These are phyloP conservation scores for Pythium guiyangense DNA, from an alignment of 352 stramenopile genomes.

Conservation along the genomic window DNA sequence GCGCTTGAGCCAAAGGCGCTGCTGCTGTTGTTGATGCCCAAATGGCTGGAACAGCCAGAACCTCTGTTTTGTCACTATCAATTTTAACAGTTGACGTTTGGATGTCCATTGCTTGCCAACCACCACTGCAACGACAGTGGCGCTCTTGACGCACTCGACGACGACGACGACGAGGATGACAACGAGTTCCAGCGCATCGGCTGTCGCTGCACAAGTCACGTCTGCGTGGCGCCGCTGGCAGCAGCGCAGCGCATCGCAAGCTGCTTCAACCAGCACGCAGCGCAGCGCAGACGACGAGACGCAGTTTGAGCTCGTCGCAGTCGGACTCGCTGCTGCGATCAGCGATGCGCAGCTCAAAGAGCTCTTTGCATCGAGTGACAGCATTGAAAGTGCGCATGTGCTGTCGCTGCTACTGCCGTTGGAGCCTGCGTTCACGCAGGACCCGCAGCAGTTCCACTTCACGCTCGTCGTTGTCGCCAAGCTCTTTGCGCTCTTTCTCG, in stretches of 20 bases:
- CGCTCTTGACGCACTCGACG: background rate
- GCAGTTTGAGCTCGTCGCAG: slow-evolving; percentile 53
- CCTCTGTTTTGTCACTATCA: no score
- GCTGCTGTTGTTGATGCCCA: background rate
- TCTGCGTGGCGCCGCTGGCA: slow-evolving; percentile 15
- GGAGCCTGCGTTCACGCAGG: slow-evolving; percentile 10
- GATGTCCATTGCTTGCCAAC: no score
- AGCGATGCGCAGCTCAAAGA: slow-evolving; percentile 17
- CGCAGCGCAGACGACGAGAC: slow-evolving; percentile 24
- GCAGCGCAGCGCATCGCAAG: background rate
- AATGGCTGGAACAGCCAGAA: background rate
- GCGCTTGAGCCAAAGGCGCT: background rate
- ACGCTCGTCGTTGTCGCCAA: slow-evolving; percentile 23
- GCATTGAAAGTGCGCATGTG: slow-evolving; percentile 1
- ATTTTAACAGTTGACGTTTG: no score
- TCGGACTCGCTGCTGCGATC: slow-evolving; percentile 23
- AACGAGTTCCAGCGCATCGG: background rate
- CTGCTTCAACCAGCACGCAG: background rate
- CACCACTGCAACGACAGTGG: no score
- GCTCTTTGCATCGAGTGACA: slow-evolving; percentile 14
- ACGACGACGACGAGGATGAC: background rate
- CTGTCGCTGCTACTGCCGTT: slow-evolving; percentile 39
- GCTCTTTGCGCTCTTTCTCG: slow-evolving; percentile 23
- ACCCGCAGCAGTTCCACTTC: slow-evolving; percentile 32
- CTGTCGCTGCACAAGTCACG: slow-evolving; percentile 13